These are phyloP conservation scores for Trichoderma lentiforme DNA, from an alignment of 2,329 filamentous ascomycete species.

Conservation along the genomic window DNA sequence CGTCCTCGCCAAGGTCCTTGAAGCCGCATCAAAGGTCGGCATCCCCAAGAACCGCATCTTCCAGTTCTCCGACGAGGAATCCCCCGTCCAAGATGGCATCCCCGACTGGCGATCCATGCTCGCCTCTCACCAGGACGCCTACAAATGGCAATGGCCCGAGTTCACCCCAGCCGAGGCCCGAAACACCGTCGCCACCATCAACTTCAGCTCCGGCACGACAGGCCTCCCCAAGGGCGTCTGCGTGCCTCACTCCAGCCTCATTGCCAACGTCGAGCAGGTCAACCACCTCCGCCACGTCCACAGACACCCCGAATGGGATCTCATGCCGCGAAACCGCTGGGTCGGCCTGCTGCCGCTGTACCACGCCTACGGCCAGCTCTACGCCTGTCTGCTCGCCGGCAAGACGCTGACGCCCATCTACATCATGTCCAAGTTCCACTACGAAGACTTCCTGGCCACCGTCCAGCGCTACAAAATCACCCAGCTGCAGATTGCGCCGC, in stretches of 20 bases:
- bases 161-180: slow-evolving; percentile 36
- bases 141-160: slow-evolving; percentile 40
- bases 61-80: slow-evolving; percentile 44
- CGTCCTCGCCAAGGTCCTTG: slow-evolving; percentile 41
- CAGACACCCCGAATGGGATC: slow-evolving; percentile 24
- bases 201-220: slow-evolving; percentile 51
- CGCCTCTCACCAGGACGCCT: slow-evolving; percentile 30
- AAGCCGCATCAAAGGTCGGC: slow-evolving; percentile 39
- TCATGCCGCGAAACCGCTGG: slow-evolving; percentile 45
- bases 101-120: slow-evolving; percentile 43
- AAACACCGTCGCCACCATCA: slow-evolving; percentile 41
- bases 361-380: slow-evolving; percentile 56
- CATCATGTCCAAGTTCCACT: slow-evolving; percentile 55
- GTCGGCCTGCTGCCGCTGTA: slow-evolving; percentile 64
- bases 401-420: slow-evolving; percentile 48
- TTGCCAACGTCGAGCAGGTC: slow-evolving; percentile 49
- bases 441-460: slow-evolving; percentile 48
- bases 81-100: slow-evolving; percentile 31
- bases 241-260: slow-evolving; percentile 47
- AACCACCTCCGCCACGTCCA: slow-evolving; percentile 43
- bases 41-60: slow-evolving; percentile 44
- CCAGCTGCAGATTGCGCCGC: slow-evolving; percentile 52
- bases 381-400: slow-evolving; percentile 46
- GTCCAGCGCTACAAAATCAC: slow-evolving; percentile 53
- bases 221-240: slow-evolving; percentile 51